Evolutionary conservation across 192 early-diverging fungal species (phyloP), one percentile per base, ranked within the genome.

Genomic region (Backusella luteola): DNA sequence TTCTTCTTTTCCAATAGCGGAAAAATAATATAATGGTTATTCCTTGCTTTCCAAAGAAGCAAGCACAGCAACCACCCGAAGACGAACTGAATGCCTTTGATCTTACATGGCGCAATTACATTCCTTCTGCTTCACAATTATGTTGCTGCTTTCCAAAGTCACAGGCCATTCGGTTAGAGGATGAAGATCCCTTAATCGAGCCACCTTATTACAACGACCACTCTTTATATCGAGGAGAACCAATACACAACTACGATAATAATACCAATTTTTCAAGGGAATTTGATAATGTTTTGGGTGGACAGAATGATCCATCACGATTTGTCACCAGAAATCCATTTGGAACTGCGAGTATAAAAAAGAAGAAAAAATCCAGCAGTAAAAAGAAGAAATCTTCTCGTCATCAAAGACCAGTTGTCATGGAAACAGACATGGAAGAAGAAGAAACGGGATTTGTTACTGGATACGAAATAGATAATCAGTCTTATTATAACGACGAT

Each of bases 31-130:
- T 69, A 69, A 69, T 69, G 68, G 68, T 41, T 38, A 69, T 69
- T 41, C 68, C 68, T 38, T 69, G 68, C 21, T 41, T 69, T 41
- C 34, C 68, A 8, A 69, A 69, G 14, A 69, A 38, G 34, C 34
- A 69, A 69, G 19, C 34, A 21, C 32, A 80, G 67, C 78, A 71
- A 34, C 63, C 63, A 71, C 73, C 46, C 35, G 74, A 76, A 73
- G 76, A 73, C 34, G 80, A 80, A 59, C 63, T 69, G 44, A 80
- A 78, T 66, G 82, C 79, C 15, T 81, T 80, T 66, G 83, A 86
- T 67, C 77, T 84, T 38, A 84, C 85, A 36, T 84, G 85, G 83
- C 79, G 73, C 73, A 82, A 86, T 71, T 83, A 83, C 34, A 29
- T 83, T n/a, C 82, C 82, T 21, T 83, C 82, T 38, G 34, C 67